Evolutionary conservation across 306 rosid genomes (phyloP).

Genomic region (Vigna angularis): DNA sequence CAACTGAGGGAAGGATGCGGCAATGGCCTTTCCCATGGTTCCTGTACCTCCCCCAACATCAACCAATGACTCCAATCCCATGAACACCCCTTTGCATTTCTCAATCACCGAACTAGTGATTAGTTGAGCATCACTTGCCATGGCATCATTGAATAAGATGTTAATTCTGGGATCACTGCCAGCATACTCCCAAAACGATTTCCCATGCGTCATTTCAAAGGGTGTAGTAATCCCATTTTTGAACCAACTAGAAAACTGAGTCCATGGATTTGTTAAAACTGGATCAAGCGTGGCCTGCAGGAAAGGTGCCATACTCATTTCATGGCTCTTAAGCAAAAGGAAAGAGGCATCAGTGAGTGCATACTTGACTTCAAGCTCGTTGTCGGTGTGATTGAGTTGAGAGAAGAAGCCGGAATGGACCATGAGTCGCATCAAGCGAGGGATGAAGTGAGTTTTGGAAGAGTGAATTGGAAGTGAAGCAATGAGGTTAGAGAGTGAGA

Average conservation of each 20-base stretch:
- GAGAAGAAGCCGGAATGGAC: conserved; percentile 19
- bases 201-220: neutral
- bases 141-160: conserved; percentile 31
- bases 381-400: neutral
- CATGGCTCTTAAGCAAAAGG: neutral
- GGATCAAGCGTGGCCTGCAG: neutral
- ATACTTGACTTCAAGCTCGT: neutral
- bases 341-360: conserved; percentile 15
- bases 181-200: conserved; percentile 1
- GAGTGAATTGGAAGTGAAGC: conserved; percentile 30
- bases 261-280: neutral
- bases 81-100: conserved; percentile 3
- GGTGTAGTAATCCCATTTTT: neutral
- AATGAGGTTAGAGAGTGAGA: too few species aligned
- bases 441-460: neutral
- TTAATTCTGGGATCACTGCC: neutral
- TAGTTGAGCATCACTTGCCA: conserved; percentile 33
- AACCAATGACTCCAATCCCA: conserved; percentile 34
- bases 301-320: neutral
- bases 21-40: conserved; percentile 31
- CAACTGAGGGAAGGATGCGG: conserved; percentile 11
- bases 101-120: conserved; percentile 8
- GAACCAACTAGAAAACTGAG: conserved; percentile 27
- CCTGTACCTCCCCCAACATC: conserved; percentile 51
- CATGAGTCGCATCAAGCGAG: conserved; percentile 40